These are phyloP conservation scores for Xylaria curta DNA, from an alignment of 495 filamentous ascomycete species.

Conservation along the genomic window DNA sequence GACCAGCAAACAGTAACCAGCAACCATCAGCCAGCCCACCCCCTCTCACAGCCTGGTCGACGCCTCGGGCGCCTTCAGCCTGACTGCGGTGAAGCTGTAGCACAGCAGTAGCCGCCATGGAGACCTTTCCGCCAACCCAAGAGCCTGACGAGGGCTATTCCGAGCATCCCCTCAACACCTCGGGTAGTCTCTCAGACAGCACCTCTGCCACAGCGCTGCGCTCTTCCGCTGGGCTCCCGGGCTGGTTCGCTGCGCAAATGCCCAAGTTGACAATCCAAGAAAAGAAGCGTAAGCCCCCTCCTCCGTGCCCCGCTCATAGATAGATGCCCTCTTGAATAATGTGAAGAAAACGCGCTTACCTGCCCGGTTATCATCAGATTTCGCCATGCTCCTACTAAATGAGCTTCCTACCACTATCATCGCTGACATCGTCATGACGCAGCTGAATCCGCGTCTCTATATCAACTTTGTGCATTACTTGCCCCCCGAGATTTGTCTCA, in stretches of 20 bases:
- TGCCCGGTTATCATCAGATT: conserved; percentile 52
- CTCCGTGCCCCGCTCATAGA: neutral
- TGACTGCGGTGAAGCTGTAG: neutral
- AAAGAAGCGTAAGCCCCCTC: conserved; percentile 53
- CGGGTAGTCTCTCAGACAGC: conserved; percentile 34
- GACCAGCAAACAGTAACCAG: neutral
- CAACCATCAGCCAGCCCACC: neutral
- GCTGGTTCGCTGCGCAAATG: conserved; percentile 54
- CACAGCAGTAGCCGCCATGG: conserved; percentile 34
- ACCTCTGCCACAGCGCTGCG: conserved; percentile 33
- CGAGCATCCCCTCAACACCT: conserved; percentile 59
- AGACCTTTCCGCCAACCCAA: conserved; percentile 43
- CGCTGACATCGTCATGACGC: conserved; percentile 73
- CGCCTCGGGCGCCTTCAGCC: conserved; percentile 7
- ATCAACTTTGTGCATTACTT: conserved; percentile 88
- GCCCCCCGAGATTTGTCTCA: conserved; percentile 85
- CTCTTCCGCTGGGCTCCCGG: conserved; percentile 44
- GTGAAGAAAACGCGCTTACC: conserved; percentile 7
- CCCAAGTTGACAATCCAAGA: conserved; percentile 51
- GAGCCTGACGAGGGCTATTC: conserved; percentile 66
- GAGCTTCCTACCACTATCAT: conserved; percentile 78
- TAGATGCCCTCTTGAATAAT: neutral
- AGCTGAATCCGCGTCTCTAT: conserved; percentile 78
- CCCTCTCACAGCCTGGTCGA: neutral
- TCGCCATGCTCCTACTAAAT: conserved; percentile 70